Evolutionary conservation across 1,139 yeast species (phyloP).

Genomic region (Yamadazyma buinensis): DNA sequence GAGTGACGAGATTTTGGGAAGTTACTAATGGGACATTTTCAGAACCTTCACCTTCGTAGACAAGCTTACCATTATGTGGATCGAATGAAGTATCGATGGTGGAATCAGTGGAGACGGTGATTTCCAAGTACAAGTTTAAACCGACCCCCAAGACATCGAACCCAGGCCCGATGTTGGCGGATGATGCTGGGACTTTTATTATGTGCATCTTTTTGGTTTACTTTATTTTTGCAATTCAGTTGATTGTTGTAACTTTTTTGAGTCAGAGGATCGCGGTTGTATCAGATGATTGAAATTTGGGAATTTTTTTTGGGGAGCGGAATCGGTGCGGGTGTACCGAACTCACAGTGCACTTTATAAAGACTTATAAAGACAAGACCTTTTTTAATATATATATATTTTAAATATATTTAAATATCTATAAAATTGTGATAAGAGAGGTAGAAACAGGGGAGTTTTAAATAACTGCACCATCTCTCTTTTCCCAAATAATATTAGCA

Average conservation of each 20-base stretch:
- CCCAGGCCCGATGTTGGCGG: slow-evolving; percentile 98
- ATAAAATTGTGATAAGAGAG: too few species aligned
- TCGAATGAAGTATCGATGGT: slow-evolving; percentile 48
- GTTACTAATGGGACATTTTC: slow-evolving; percentile 73
- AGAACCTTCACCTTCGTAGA: slow-evolving; percentile 76
- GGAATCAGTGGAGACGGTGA: slow-evolving; percentile 63
- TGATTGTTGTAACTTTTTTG: too few species aligned
- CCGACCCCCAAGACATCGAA: slow-evolving; percentile 96
- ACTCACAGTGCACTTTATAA: too few species aligned
- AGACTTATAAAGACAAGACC: too few species aligned
- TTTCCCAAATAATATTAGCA: slow-evolving; percentile 75
- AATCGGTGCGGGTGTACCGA: too few species aligned
- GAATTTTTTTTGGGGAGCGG: too few species aligned
- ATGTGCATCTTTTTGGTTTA: neutral
- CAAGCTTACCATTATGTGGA: slow-evolving; percentile 64
- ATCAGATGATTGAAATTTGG: too few species aligned
- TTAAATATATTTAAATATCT: too few species aligned
- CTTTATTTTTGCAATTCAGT: too few species aligned
- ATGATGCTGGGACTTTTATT: slow-evolving; percentile 89
- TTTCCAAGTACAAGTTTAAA: slow-evolving; percentile 65
- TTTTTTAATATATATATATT: too few species aligned
- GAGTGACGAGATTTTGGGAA: slow-evolving; percentile 79
- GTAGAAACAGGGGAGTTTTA: slow-evolving; percentile 7
- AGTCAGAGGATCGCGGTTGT: too few species aligned
- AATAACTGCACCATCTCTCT: slow-evolving; percentile 40